Evolutionary conservation across 352 stramenopile species (phyloP).

Genomic region (Phytophthora macrochlamydospora): DNA sequence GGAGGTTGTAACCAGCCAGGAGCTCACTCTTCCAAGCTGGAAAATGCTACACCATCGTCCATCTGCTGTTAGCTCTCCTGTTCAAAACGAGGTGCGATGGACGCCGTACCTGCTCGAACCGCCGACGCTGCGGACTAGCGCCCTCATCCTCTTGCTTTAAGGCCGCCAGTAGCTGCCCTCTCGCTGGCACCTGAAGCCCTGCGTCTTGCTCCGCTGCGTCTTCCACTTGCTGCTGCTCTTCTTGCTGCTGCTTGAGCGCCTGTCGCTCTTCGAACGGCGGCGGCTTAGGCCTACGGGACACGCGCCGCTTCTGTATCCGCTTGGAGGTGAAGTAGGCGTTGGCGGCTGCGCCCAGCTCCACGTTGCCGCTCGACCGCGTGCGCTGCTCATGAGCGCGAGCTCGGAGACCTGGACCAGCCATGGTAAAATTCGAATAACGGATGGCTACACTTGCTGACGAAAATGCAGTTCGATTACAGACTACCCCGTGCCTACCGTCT

Average conservation of each 20-base stretch:
- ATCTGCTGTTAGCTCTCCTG: background rate
- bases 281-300: conserved; percentile 25
- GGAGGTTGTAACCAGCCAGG: conserved; percentile 51
- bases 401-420: conserved; percentile 13
- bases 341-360: conserved; percentile 36
- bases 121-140: conserved; percentile 8
- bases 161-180: conserved; percentile 24
- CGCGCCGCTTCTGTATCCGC: conserved; percentile 22
- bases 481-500: too few species aligned
- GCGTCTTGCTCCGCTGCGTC: conserved; percentile 9
- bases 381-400: conserved; percentile 23
- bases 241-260: conserved; percentile 8
- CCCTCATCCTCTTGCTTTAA: conserved; percentile 26
- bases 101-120: conserved; percentile 16
- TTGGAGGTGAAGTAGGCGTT: conserved; percentile 52
- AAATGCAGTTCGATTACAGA: too few species aligned
- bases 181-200: conserved; percentile 26
- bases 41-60: conserved; percentile 24
- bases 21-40: conserved; percentile 51
- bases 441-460: too few species aligned
- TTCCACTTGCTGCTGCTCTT: conserved; percentile 6
- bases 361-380: conserved; percentile 7
- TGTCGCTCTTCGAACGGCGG: conserved; percentile 25
- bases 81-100: background rate
- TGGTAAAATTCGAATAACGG: too few species aligned